Evolutionary conservation across 1,139 yeast genomes (phyloP), one percentile per base, ranked within the genome.

Genomic region (Yamadazyma sp.): DNA sequence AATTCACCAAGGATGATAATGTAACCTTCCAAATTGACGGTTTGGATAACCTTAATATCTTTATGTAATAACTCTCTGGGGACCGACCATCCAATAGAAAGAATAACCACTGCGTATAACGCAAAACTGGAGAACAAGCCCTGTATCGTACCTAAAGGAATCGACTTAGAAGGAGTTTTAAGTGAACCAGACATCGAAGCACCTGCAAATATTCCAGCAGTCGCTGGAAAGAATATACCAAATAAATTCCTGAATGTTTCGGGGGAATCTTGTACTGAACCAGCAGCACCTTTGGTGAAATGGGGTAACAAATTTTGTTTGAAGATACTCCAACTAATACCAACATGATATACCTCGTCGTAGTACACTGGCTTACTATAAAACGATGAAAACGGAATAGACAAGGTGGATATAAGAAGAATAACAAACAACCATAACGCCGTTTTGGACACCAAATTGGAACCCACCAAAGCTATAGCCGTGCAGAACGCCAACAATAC

Each of bases 171-270:
- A 0, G 98, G 98, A 41, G 75, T 80, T 43, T 77, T 68, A 44
- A 92, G 70, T 51, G 89, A 96, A n/a, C 98, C 97, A 33, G 96
- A 88, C 97, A 92, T 92, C 12, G 95, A 86, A 1, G 97, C 97
- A n/a, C 98, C 98, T 1, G 98, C 97, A 59, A 90, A 85, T 30
- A 92, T 90, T 43, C 98, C 98, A 2, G 97, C 96, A 0, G 97
- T 90, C 1, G 98, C 96, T 11, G 98, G 97, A 67, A 92, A 92
- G 59, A 92, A 87, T 37, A 92, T 86, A 2, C 97, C 97, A 73
- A 92, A 92, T 48, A 92, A 63, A 56, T 86, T 85, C 41, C 82
- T 78, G 54, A 90, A 88, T 1, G 82, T 86, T 59, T 90, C 97
- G 2, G 66, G 64, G 0, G 73, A 69, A 3, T 76, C 70, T 37